Evolutionary conservation across 2,329 filamentous ascomycete species (phyloP), one percentile per base, ranked within the genome.

Genomic region (Arthrocladium fulminans): DNA sequence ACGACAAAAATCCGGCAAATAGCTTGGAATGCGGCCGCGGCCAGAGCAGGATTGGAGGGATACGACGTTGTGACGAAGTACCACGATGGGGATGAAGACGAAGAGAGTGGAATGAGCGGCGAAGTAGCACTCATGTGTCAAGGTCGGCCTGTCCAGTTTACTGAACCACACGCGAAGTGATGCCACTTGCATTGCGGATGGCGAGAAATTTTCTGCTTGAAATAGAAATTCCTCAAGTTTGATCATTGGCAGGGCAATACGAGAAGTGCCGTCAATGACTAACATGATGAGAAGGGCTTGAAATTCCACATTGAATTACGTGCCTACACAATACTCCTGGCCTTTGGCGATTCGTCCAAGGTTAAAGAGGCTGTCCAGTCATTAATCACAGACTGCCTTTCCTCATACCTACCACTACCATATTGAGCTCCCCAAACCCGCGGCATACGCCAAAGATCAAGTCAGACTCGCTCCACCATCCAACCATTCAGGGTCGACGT

Each of bases 381-480:
- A 7, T 7, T 7, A 7, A 13, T 13, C 27, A 29, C 13, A 29
- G 7, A 7, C 7, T 29, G 27, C 27, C 27, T 29, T 29, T 29
- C 7, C 32, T n/a, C 32, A n/a, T 7, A 9, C 32, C 10, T n/a
- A 7, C 6, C 32, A 7, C 13, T n/a, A 9, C 50, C 47, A 53
- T 17, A 42, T 37, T 22, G 48, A 41, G 13, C 52, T 54, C 47
- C 56, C 54, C 73, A 79, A 63, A 81, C 85, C 83, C 56, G 86
- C 88, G 58, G 82, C 74, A 65, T 81, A 87, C 34, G 84, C 82
- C 67, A 94, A 67, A 69, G 89, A 94, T 88, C 88, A 94, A 23
- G 86, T 90, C 66, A 81, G 70, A 60, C 81, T 84, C 2, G 86
- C 87, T 13, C 92, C 90, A 1, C 86, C 87, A 67, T 96, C 70